These are phyloP conservation scores for Aspergillus spinulosporus DNA, from an alignment of 2,329 filamentous ascomycete species.

Conservation along the genomic window DNA sequence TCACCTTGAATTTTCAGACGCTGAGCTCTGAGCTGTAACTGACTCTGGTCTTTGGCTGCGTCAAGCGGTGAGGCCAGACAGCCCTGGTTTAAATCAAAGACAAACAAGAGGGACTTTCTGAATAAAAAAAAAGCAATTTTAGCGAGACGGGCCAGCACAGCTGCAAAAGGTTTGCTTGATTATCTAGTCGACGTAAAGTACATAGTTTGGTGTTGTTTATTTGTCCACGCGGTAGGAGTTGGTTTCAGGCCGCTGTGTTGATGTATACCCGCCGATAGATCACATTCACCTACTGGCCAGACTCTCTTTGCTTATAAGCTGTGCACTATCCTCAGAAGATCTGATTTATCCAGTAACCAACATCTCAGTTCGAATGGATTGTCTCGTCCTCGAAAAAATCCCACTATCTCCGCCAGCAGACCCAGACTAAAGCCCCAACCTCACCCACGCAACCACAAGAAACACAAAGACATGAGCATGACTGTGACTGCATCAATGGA, in stretches of 20 bases:
- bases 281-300: background rate
- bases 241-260: background rate
- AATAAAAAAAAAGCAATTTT: background rate
- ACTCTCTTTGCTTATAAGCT: background rate
- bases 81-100: slow-evolving; percentile 1
- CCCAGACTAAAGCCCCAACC: background rate
- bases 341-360: background rate
- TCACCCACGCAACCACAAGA: background rate
- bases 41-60: background rate
- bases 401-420: background rate
- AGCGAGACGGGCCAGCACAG: background rate
- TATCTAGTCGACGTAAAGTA: background rate
- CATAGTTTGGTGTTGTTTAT: background rate
- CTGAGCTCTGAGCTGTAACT: background rate
- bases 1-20: slow-evolving; percentile 6
- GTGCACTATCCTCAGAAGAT: background rate
- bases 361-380: background rate
- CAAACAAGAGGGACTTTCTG: slow-evolving; percentile 5
- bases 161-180: background rate
- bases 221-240: background rate
- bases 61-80: slow-evolving; percentile 14
- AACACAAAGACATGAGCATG: background rate
- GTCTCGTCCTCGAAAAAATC: background rate
- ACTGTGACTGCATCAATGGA: background rate
- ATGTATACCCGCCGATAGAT: slow-evolving; percentile 5